These are phyloP conservation scores for Paratinospora sagittata DNA, from an alignment of 164 flowering plant species.

Conservation along the genomic window DNA sequence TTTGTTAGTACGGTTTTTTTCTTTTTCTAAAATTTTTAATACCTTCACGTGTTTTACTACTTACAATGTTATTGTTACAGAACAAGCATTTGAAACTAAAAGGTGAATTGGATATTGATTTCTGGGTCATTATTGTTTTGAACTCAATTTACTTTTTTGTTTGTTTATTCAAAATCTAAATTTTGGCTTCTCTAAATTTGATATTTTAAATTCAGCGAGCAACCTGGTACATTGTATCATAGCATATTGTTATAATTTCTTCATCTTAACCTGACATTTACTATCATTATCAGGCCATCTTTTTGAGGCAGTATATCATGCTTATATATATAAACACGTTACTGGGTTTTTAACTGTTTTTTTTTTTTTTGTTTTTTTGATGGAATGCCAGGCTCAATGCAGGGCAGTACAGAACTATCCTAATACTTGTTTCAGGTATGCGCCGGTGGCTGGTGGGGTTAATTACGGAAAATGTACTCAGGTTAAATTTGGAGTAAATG, in stretches of 20 bases:
- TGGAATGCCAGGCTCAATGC: constrained; percentile 33
- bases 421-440: constrained; percentile 14
- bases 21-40: too few relatives aligned
- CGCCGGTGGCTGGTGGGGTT: constrained; percentile 12
- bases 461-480: constrained; percentile 20
- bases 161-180: not conserved
- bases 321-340: too few relatives aligned
- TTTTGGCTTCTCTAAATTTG: too few relatives aligned
- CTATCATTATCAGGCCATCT: not conserved
- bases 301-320: not conserved
- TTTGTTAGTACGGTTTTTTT: too few relatives aligned
- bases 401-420: constrained; percentile 27
- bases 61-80: too few relatives aligned
- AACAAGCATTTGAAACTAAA: too few relatives aligned
- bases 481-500: constrained; percentile 24
- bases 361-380: too few relatives aligned
- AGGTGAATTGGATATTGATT: too few relatives aligned
- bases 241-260: too few relatives aligned
- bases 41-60: too few relatives aligned
- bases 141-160: not conserved
- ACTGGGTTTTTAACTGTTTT: too few relatives aligned
- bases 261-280: not conserved
- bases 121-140: not conserved
- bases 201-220: too few relatives aligned
- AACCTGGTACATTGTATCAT: not conserved